phyloP scores from a whole-genome alignment of 164 flowering plant genomes.

The Santalum album region DNA sequence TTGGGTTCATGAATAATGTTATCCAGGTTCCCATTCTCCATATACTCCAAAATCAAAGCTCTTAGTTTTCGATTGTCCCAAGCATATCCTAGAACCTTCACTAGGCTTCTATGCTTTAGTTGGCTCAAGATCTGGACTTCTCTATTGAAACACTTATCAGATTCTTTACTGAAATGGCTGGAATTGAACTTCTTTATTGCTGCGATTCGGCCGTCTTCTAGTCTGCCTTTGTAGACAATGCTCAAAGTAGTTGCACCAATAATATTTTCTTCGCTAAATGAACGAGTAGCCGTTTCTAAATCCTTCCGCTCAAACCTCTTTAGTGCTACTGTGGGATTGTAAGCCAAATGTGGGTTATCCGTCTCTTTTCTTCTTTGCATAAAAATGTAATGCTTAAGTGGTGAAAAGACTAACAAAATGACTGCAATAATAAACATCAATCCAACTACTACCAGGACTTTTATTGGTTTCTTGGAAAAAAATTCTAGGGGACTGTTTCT shows the following conservation, averaged over 20 bases:
- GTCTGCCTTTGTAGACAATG: conserved; percentile 62
- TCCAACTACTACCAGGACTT: conserved; percentile 32
- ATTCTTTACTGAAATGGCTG: conserved; percentile 36
- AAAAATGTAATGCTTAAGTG: conserved; percentile 11
- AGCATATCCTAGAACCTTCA: conserved; percentile 68
- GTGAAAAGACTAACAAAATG: conserved; percentile 18
- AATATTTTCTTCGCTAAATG: conserved; percentile 41
- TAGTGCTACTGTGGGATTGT: conserved; percentile 22
- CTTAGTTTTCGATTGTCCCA: conserved; percentile 72
- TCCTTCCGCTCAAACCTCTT: conserved; percentile 47
- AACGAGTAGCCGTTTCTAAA: conserved; percentile 45
- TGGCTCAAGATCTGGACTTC: conserved; percentile 53
- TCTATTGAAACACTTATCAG: conserved; percentile 58
- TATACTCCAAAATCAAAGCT: conserved; percentile 65
- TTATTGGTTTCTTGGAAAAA: conserved; percentile 26
- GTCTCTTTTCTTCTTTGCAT: conserved; percentile 11
- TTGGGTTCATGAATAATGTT: conserved; percentile 41
- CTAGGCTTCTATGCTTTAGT: conserved; percentile 65
- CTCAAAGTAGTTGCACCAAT: conserved; percentile 59
- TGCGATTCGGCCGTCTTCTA: conserved; percentile 38
- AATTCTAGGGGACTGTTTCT: conserved; percentile 4
- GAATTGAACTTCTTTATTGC: conserved; percentile 64
- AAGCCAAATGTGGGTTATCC: conserved; percentile 15
- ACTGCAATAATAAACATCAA: conserved; percentile 23
- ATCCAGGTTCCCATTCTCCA: conserved; percentile 81